These are phyloP conservation scores for Ormosia semicastrata DNA, from an alignment of 306 rosid genomes.

Conservation along the genomic window DNA sequence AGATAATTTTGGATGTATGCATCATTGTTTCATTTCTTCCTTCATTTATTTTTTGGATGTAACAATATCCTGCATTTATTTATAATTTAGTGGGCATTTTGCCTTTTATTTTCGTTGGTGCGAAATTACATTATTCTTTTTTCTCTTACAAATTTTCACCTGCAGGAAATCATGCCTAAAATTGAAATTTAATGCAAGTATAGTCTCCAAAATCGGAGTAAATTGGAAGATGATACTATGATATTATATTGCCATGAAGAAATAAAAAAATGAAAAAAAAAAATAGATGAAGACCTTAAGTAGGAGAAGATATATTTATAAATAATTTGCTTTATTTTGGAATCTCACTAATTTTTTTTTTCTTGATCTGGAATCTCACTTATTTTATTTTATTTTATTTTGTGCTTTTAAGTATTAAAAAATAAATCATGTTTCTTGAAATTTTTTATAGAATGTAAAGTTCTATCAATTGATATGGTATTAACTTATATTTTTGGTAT, in stretches of 20 bases:
- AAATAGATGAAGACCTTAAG: too few species aligned
- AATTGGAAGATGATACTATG: too few species aligned
- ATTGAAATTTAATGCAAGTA: not conserved
- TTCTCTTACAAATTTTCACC: not conserved
- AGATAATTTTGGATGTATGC: not conserved
- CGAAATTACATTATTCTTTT: not conserved
- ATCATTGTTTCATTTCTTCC: not conserved
- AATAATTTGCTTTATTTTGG: not conserved
- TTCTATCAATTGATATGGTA: too few species aligned
- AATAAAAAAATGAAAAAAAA: too few species aligned
- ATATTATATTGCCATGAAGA: too few species aligned
- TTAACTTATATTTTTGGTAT: not conserved
- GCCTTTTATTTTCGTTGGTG: not conserved
- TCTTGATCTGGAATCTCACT: too few species aligned
- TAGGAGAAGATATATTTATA: not conserved
- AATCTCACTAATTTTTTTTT: not conserved
- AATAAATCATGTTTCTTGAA: too few species aligned
- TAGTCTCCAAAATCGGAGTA: too few species aligned
- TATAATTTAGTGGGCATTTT: not conserved
- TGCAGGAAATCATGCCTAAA: not conserved
- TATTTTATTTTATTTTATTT: too few species aligned
- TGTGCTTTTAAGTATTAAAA: too few species aligned
- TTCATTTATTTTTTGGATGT: too few species aligned
- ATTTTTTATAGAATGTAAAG: too few species aligned
- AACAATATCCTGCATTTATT: not conserved